phyloP scores from a whole-genome alignment of 305 asterid genomes.

The Rubia peregrina region DNA sequence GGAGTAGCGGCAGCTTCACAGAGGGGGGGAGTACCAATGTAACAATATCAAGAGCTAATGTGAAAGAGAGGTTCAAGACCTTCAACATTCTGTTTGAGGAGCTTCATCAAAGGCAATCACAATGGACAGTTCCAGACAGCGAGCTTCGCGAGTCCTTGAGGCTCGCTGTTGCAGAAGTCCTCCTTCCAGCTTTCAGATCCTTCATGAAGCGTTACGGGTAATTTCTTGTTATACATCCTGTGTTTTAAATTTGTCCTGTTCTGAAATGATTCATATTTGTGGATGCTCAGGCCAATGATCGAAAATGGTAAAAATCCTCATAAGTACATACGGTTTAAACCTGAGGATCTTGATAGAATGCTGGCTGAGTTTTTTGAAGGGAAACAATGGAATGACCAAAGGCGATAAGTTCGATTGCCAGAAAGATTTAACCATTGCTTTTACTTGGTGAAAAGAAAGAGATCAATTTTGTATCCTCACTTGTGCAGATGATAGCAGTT shows the following conservation, averaged over 20 bases:
- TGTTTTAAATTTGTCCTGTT: background rate
- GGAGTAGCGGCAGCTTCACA: constrained; percentile 35
- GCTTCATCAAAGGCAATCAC: constrained; percentile 95
- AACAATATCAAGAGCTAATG: constrained; percentile 63
- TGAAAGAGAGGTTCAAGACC: constrained; percentile 83
- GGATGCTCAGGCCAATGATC: constrained; percentile 60
- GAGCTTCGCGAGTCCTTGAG: constrained; percentile 89
- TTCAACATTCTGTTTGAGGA: constrained; percentile 84
- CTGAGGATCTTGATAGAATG: constrained; percentile 94
- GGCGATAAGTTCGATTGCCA: constrained; percentile 7
- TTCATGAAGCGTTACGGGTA: constrained; percentile 81
- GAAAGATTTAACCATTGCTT: background rate
- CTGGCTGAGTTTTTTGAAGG: constrained; percentile 95
- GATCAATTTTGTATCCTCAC: background rate
- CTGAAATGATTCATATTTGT: background rate
- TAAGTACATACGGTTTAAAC: constrained; percentile 70
- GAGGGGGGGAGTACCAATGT: constrained; percentile 40
- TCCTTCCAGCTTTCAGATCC: constrained; percentile 88
- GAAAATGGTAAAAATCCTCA: constrained; percentile 78
- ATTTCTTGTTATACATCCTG: background rate
- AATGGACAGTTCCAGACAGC: constrained; percentile 97
- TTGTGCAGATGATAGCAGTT: background rate
- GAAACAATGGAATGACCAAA: constrained; percentile 65
- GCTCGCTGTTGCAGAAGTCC: constrained; percentile 96
- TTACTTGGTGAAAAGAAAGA: background rate